Conservation (phyloP, 345 rosid genomes). For the Eucalyptus sp. region DNA sequence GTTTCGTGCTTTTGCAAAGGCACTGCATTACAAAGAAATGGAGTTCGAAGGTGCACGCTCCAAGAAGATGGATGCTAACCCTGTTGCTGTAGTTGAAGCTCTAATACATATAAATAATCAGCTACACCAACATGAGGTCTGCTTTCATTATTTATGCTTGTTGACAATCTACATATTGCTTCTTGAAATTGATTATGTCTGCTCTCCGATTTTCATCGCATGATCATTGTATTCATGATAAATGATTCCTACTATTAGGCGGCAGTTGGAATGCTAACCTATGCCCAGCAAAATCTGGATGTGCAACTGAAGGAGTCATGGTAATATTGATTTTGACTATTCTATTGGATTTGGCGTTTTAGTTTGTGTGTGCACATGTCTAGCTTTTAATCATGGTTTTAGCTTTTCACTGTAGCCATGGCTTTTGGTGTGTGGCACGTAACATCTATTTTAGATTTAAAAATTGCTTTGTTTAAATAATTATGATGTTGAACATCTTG, state of each 20-base stretch:
- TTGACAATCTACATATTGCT: not conserved
- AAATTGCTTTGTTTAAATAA: not conserved
- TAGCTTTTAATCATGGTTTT: not conserved
- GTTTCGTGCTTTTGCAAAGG: conserved; percentile 99
- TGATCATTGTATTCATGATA: not conserved
- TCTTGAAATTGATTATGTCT: not conserved
- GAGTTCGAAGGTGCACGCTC: conserved; percentile 92
- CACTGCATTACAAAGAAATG: conserved; percentile 98
- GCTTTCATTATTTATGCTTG: not conserved
- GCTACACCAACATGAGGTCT: conserved; percentile 94
- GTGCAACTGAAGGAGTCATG: conserved; percentile 98
- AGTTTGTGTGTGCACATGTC: not conserved
- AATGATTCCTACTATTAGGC: conserved; percentile 37
- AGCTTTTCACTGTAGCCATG: not conserved
- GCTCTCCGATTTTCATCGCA: not conserved
- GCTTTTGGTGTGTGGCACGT: not conserved
- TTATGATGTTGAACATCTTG: not conserved
- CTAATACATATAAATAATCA: conserved; percentile 98
- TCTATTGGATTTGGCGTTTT: not conserved
- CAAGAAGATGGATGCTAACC: conserved; percentile 89
- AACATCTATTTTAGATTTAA: not conserved
- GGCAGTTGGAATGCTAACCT: conserved; percentile 96
- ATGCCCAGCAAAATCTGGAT: conserved; percentile 82
- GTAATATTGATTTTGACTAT: conserved; percentile 7
- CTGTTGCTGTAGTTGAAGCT: conserved; percentile 94